These are phyloP conservation scores for Lasiosphaeria hispida DNA, from an alignment of 495 filamentous ascomycete species.

Conservation along the genomic window DNA sequence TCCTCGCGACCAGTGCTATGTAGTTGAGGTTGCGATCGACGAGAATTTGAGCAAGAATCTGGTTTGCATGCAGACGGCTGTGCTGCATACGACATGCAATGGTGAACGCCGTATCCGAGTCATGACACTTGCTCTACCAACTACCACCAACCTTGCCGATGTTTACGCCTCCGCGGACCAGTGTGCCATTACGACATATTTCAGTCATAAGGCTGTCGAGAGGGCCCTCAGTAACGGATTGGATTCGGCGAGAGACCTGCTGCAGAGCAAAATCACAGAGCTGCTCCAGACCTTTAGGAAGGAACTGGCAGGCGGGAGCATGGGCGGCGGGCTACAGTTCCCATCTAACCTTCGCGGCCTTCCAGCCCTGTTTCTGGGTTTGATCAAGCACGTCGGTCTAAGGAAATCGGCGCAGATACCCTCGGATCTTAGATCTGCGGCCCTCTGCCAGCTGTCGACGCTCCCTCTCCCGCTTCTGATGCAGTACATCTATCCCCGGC, in stretches of 20 bases:
- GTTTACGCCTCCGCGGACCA: slow-evolving; percentile 95
- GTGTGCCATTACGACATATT: slow-evolving; percentile 87
- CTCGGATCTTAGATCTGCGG: slow-evolving; percentile 89
- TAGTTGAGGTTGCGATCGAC: slow-evolving; percentile 98
- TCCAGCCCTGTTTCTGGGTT: slow-evolving; percentile 83
- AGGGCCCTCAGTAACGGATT: slow-evolving; percentile 78
- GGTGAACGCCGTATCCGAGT: slow-evolving; percentile 93
- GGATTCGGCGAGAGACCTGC: slow-evolving; percentile 83
- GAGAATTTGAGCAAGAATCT: slow-evolving; percentile 91
- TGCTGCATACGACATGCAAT: slow-evolving; percentile 97
- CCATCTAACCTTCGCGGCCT: slow-evolving; percentile 85
- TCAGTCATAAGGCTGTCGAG: slow-evolving; percentile 97
- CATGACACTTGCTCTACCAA: slow-evolving; percentile 88
- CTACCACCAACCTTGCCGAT: slow-evolving; percentile 84
- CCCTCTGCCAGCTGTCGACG: slow-evolving; percentile 88
- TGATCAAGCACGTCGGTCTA: slow-evolving; percentile 95
- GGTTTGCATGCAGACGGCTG: slow-evolving; percentile 93
- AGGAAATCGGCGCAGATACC: slow-evolving; percentile 96
- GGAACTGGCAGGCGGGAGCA: slow-evolving; percentile 92
- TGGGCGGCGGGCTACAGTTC: slow-evolving; percentile 92
- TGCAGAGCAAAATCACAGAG: slow-evolving; percentile 90
- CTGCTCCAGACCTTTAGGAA: slow-evolving; percentile 93
- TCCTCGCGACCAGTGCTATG: slow-evolving; percentile 93
- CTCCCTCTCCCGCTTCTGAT: slow-evolving; percentile 87
- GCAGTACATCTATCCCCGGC: slow-evolving; percentile 92